Evolutionary conservation across 805 yeast species (phyloP).

Genomic region (Candida fluviatilis): DNA sequence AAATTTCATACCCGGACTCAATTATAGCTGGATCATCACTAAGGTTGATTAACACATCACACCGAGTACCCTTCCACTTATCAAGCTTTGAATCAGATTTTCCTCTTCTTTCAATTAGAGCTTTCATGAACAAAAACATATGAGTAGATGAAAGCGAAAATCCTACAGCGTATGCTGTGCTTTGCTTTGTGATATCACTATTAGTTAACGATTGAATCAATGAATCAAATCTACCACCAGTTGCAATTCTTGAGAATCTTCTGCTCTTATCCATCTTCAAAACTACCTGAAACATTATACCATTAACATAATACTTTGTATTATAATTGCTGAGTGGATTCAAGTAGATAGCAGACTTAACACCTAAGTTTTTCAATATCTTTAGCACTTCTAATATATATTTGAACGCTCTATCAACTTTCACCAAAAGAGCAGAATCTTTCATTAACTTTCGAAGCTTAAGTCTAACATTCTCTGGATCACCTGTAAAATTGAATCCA

Average conservation of each 20-base stretch:
- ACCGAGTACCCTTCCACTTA: conserved; percentile 42
- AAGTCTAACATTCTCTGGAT: conserved; percentile 59
- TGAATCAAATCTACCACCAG: conserved; percentile 91
- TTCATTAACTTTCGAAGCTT: conserved; percentile 68
- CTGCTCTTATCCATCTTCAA: conserved; percentile 53
- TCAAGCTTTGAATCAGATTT: conserved; percentile 18
- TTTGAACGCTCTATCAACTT: conserved; percentile 58
- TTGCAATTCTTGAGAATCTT: conserved; percentile 56
- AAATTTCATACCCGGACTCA: conserved; percentile 59
- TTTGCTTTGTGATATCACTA: conserved; percentile 19
- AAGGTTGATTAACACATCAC: conserved; percentile 77
- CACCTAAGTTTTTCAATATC: conserved; percentile 55
- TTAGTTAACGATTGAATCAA: conserved; percentile 66
- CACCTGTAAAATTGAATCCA: conserved; percentile 68
- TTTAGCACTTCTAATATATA: conserved; percentile 59
- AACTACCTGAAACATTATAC: conserved; percentile 85
- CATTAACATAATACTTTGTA: conserved; percentile 70
- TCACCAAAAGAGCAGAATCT: conserved; percentile 60
- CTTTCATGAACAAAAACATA: conserved; percentile 34
- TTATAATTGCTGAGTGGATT: conserved; percentile 86
- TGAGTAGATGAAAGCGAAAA: conserved; percentile 64
- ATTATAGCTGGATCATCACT: conserved; percentile 53
- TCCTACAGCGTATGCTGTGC: conserved; percentile 65
- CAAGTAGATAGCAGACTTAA: conserved; percentile 53
- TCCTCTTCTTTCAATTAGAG: conserved; percentile 14